Base-by-base conservation (phyloP, 768 basidiomycete species). In the Tremella yokohamensis region DNA sequence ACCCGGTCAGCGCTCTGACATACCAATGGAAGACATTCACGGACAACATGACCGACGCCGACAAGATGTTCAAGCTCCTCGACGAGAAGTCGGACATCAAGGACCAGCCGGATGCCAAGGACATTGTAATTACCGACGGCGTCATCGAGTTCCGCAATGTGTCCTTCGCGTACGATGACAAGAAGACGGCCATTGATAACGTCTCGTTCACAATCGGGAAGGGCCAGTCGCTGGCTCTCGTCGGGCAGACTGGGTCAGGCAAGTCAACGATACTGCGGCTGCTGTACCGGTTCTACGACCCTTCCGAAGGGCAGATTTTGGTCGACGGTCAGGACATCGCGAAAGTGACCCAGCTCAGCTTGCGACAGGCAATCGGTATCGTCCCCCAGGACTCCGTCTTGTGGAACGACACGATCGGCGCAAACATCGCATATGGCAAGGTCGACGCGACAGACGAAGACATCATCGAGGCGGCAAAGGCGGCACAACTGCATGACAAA, bases 121-220 rank as follows among this genome's bases (percentile, higher is more conserved):
- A 89, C 49, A 81, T 96, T 22, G 78, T 86, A 45, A 82, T 90
- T 8, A 78, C 83, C 16, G 81, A 85, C 52, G 86, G 91, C 2
- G 85, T 87, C 72, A 87, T 97, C 69, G 90, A 89, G 72, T 96
- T 98, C 73, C 87, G 90, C 24, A 85, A 94, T 65, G 93, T 94
- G 64, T 81, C 76, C 65, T 92, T 97, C 77, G 87, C 88, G 2
- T 94, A 96, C 75, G 72, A 75, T 47, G 76, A 70, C 19, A 76
- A 78, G 54, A 64, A 74, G 20, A 65, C 83, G 81, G 60, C 87
- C 0, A 80, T 97, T 15, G 82, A 85, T 59, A 83, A 84, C 26
- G 83, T 97, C 39, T 89, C 87, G 1, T 97, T 97, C 82, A 87
- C 84, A 66, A 86, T 97, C 18, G 88, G 88, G 0, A 89, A 87